Evolutionary conservation across 2,329 filamentous ascomycete species (phyloP).

Genomic region (Aureobasidium namibiae): DNA sequence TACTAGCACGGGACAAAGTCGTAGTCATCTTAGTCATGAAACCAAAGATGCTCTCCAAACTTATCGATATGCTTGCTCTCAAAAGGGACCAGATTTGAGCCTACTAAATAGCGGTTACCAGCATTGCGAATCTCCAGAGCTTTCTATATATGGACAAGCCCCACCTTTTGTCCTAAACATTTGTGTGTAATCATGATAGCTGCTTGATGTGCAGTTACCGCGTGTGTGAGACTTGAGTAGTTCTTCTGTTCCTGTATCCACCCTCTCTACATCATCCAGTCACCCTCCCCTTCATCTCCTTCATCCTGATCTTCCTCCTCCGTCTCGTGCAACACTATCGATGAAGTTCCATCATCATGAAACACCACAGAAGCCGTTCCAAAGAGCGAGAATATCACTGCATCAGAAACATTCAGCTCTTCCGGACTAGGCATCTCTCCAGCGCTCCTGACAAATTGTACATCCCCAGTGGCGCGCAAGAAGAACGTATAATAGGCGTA

Average conservation of each 20-base stretch:
- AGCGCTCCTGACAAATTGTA: neutral
- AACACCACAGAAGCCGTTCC: neutral
- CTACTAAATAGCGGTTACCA: too few species aligned
- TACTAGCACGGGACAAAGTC: too few species aligned
- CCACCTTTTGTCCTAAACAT: too few species aligned
- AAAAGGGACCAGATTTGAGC: neutral
- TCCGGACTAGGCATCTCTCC: neutral
- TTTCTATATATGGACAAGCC: too few species aligned
- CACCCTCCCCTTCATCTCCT: neutral
- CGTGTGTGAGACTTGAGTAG: too few species aligned
- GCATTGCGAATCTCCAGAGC: neutral
- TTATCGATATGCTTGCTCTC: too few species aligned
- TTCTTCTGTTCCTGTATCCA: too few species aligned
- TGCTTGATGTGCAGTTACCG: neutral
- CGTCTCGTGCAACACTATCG: neutral
- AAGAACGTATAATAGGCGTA: neutral
- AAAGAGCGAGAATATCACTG: neutral
- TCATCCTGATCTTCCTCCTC: neutral
- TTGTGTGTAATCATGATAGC: neutral
- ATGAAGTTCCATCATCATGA: neutral
- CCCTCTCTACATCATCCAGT: too few species aligned
- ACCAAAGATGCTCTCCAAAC: too few species aligned
- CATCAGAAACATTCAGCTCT: neutral
- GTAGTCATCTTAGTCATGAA: too few species aligned
- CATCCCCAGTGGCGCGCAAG: neutral